Conservation (phyloP, 2,329 filamentous ascomycete species). For the Fusarium tanahbumbuense region DNA sequence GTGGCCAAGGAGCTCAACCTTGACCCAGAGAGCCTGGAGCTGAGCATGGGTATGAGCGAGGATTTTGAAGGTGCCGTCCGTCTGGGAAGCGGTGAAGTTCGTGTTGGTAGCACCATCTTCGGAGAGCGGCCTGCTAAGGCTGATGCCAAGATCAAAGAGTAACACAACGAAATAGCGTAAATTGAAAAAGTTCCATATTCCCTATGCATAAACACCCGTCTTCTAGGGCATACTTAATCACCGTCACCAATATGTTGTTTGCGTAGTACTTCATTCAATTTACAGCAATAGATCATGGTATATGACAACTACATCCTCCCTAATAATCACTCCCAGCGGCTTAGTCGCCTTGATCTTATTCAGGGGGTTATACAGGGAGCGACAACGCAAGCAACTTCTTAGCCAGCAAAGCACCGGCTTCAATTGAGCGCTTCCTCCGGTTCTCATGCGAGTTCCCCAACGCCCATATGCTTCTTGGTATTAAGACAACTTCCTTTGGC, state of each 20-base stretch:
- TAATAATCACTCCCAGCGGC: constrained; percentile 32
- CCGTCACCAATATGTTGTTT: neutral
- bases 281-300: constrained; percentile 42
- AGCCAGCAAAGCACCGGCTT: constrained; percentile 34
- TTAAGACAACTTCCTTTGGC: constrained; percentile 44
- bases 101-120: constrained; percentile 95
- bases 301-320: constrained; percentile 43
- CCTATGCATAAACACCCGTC: neutral
- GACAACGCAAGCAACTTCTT: constrained; percentile 34
- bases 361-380: constrained; percentile 20
- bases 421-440: constrained; percentile 40
- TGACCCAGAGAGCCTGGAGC: constrained; percentile 71
- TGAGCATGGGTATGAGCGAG: constrained; percentile 99
- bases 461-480: constrained; percentile 50
- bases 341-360: constrained; percentile 18
- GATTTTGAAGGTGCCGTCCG: constrained; percentile 91
- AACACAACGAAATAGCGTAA: constrained; percentile 23
- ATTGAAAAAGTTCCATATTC: neutral
- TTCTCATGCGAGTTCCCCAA: constrained; percentile 47
- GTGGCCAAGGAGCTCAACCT: constrained; percentile 66
- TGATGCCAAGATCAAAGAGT: constrained; percentile 76
- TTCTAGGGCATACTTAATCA: neutral
- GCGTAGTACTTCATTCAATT: constrained; percentile 30
- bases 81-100: constrained; percentile 88
- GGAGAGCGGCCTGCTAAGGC: constrained; percentile 82